phyloP scores from a whole-genome alignment of 2,329 filamentous ascomycete species.

The Arthrinium phaeospermum region DNA sequence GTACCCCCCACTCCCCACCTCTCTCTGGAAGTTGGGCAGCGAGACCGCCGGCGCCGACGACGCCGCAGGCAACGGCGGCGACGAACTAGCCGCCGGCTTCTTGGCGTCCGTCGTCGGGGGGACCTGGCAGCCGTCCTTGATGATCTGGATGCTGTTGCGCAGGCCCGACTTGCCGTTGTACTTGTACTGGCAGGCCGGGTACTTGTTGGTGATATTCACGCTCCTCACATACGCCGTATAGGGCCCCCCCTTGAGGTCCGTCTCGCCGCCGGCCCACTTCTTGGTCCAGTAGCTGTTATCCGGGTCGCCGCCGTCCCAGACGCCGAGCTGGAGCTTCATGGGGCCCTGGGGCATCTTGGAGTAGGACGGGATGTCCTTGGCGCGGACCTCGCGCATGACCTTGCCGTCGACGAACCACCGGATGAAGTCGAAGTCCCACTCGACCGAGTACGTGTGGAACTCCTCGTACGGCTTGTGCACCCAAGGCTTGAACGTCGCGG shows the following conservation, averaged over 20 bases:
- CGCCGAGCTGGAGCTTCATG: conserved; percentile 39
- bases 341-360: conserved; percentile 37
- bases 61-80: not conserved
- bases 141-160: conserved; percentile 22
- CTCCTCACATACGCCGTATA: conserved; percentile 40
- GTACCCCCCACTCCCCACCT: not conserved
- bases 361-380: conserved; percentile 22
- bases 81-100: not conserved
- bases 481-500: conserved; percentile 29
- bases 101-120: not conserved
- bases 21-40: not conserved
- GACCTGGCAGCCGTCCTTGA: not conserved
- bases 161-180: conserved; percentile 36
- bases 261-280: conserved; percentile 39
- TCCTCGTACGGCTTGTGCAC: conserved; percentile 25
- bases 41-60: not conserved
- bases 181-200: conserved; percentile 38
- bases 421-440: conserved; percentile 38
- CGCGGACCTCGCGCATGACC: conserved; percentile 33
- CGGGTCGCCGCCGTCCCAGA: conserved; percentile 40
- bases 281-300: conserved; percentile 36
- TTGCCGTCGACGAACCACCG: conserved; percentile 38
- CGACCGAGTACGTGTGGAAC: conserved; percentile 41
- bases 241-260: conserved; percentile 34
- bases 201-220: conserved; percentile 41